Evolutionary conservation across 2,329 filamentous ascomycete species (phyloP).

Genomic region (Exophiala viscosa): DNA sequence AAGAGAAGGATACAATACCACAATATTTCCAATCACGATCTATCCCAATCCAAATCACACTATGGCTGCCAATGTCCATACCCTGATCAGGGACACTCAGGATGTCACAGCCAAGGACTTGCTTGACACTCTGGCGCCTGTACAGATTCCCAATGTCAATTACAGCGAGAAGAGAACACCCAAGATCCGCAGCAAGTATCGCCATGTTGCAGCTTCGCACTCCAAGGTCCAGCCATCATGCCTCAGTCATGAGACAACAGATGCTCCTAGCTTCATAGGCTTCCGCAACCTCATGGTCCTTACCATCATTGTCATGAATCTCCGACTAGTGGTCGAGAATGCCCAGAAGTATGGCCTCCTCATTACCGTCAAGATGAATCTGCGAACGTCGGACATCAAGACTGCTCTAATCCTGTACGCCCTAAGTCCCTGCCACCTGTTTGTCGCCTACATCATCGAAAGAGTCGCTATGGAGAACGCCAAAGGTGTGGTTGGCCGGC

Average conservation of each 20-base stretch:
- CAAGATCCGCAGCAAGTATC: constrained; percentile 61
- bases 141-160: constrained; percentile 10
- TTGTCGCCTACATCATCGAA: constrained; percentile 88
- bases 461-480: constrained; percentile 76
- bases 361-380: constrained; percentile 86
- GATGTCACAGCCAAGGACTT: constrained; percentile 18
- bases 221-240: constrained; percentile 68
- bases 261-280: constrained; percentile 78
- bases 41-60: background rate
- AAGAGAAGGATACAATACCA: background rate
- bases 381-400: constrained; percentile 70
- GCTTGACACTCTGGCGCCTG: constrained; percentile 9
- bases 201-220: constrained; percentile 87
- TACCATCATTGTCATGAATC: constrained; percentile 84
- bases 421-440: constrained; percentile 83
- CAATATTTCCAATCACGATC: no score
- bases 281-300: constrained; percentile 97
- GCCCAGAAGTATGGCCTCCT: constrained; percentile 77
- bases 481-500: constrained; percentile 59
- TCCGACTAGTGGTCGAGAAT: constrained; percentile 94
- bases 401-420: constrained; percentile 77
- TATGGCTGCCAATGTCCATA: constrained; percentile 23
- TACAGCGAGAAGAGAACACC: background rate
- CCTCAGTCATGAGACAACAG: constrained; percentile 75
- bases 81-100: constrained; percentile 15